These are phyloP conservation scores for Proliferodiscus dingleyae DNA, from an alignment of 2,329 filamentous ascomycete genomes.

Conservation along the genomic window DNA sequence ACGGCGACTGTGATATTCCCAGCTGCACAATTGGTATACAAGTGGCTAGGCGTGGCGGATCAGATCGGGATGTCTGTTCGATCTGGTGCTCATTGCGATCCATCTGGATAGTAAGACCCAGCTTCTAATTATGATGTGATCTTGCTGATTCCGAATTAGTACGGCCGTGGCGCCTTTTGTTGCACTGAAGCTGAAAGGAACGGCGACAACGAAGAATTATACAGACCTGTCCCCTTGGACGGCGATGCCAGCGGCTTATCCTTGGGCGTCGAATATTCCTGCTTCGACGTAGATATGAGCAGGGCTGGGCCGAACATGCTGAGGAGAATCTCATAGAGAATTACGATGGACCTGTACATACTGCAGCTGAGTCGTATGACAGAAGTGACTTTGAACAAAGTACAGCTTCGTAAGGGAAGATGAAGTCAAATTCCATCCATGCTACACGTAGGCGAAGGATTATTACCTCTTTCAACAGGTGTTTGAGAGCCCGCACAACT, in stretches of 20 bases:
- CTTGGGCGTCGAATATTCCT: constrained; percentile 40
- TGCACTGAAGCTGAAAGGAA: constrained; percentile 42
- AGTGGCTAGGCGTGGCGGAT: constrained; percentile 29
- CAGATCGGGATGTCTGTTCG: constrained; percentile 43
- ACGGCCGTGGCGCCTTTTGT: constrained; percentile 45
- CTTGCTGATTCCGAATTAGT: constrained; percentile 21
- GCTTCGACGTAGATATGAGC: constrained; percentile 8
- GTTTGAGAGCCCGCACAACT: too few relatives aligned
- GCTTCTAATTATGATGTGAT: background rate
- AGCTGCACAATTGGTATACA: constrained; percentile 32
- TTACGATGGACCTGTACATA: too few relatives aligned
- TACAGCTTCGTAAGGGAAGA: too few relatives aligned
- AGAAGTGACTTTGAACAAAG: too few relatives aligned
- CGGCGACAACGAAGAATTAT: constrained; percentile 42
- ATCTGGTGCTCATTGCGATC: constrained; percentile 44
- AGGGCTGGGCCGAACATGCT: background rate
- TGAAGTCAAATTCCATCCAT: too few relatives aligned
- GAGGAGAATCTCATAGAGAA: too few relatives aligned
- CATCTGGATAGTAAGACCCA: constrained; percentile 42
- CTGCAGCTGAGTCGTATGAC: too few relatives aligned
- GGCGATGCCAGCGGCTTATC: constrained; percentile 41
- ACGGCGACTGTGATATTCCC: constrained; percentile 36
- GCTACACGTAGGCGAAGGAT: too few relatives aligned
- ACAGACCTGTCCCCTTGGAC: constrained; percentile 40
- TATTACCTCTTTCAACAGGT: too few relatives aligned